These are phyloP conservation scores for Pseudopyrenochaeta lycopersici DNA, from an alignment of 2,329 filamentous ascomycete genomes.

Conservation along the genomic window DNA sequence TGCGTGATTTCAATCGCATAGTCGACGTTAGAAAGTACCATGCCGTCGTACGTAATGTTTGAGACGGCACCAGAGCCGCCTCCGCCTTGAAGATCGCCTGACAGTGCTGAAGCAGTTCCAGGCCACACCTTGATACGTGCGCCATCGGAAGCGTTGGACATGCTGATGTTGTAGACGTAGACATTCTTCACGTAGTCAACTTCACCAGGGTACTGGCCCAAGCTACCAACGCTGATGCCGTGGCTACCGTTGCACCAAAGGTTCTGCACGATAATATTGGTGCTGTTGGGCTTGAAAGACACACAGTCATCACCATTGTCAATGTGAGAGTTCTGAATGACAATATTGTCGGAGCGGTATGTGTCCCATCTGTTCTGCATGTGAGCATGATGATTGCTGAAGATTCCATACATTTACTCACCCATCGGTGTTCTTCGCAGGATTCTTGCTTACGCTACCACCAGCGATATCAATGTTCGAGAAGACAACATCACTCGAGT, in stretches of 20 bases:
- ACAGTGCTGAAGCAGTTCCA: slow-evolving; percentile 62
- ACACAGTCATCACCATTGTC: slow-evolving; percentile 76
- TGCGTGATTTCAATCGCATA: slow-evolving; percentile 72
- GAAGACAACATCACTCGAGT: slow-evolving; percentile 71
- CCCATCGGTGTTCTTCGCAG: slow-evolving; percentile 70
- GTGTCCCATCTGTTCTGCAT: slow-evolving; percentile 60
- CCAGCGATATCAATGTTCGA: slow-evolving; percentile 69
- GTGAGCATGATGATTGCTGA: slow-evolving; percentile 4
- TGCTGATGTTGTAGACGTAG: slow-evolving; percentile 56
- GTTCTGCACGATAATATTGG: slow-evolving; percentile 73
- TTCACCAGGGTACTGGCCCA: slow-evolving; percentile 72
- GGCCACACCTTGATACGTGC: slow-evolving; percentile 81
- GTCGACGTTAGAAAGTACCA: slow-evolving; percentile 69
- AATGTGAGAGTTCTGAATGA: slow-evolving; percentile 72
- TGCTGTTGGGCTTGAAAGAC: slow-evolving; percentile 78
- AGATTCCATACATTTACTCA: slow-evolving; percentile 23
- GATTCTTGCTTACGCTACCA: slow-evolving; percentile 60
- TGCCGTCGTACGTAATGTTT: slow-evolving; percentile 73
- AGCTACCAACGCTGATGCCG: slow-evolving; percentile 75
- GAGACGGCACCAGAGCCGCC: slow-evolving; percentile 69
- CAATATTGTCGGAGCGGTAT: slow-evolving; percentile 68
- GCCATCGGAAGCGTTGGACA: slow-evolving; percentile 63
- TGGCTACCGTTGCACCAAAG: slow-evolving; percentile 74
- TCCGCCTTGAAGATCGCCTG: slow-evolving; percentile 71
- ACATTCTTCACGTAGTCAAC: slow-evolving; percentile 75